Base-by-base conservation (phyloP, 108 stramenopile species). In the Stephanodiscus minutulus region DNA sequence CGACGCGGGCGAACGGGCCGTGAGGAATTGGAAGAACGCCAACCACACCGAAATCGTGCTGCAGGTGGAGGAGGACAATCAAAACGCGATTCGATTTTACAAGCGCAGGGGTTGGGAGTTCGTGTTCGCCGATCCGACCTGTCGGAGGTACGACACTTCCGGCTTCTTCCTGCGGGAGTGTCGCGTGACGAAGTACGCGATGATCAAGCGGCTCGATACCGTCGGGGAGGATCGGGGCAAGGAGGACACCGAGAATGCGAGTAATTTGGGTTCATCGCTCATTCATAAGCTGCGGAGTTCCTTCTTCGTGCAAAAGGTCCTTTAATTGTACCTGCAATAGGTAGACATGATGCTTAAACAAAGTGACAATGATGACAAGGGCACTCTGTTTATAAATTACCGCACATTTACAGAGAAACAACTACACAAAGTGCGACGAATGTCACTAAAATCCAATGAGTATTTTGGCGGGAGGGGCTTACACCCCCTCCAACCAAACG, bases 41-140 rank as follows among this genome's bases (percentile, higher is more conserved):
- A 74, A 78, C 13, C 59, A 79, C 25, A 56, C 74, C 49, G 86
- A 85, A 83, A 85, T 93, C n/a, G 76, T 91, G 0, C 66, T 93
- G 59, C 89, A 93, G 84, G 92, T 93, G 11, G 92, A 93, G 76
- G 88, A 89, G 44, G 89, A 93, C 65, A 93, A 93, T 60, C 56
- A 52, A 0, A 56, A 48, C 17, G 92, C 90, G 2, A 65, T 86
- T 25, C 65, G 85, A 73, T 93, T 88, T 68, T 93, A 93, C 74
- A 72, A 76, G 53, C 78, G 85, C 63, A 74, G 88, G 28, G 92
- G 89, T 39, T 93, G 86, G 70, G 65, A 84, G 43, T 77, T 83
- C 37, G 65, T 88, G 31, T 93, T 87, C 74, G 68, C 83, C 13
- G 90, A 93, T 74, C 90, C 90, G 11, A 79, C 90, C 3, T 79